Evolutionary conservation across 176 grass and related monocot species (phyloP).

Genomic region (Alopecurus myosuroides): DNA sequence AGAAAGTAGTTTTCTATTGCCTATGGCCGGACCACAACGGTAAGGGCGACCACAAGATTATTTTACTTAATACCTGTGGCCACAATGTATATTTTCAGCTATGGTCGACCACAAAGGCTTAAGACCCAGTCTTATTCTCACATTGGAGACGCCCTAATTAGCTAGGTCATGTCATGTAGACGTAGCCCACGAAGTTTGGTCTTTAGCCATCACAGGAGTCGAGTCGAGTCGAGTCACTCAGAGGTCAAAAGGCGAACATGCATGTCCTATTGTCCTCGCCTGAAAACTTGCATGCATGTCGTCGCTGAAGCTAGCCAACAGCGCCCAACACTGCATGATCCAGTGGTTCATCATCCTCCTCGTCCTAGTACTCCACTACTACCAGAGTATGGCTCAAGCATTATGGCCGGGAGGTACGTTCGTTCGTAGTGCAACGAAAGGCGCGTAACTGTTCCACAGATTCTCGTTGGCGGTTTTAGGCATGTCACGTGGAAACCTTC

Average conservation of each 20-base stretch:
- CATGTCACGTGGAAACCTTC: too few relatives aligned
- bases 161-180: not conserved
- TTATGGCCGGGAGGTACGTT: not conserved
- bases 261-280: not conserved
- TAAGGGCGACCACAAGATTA: too few relatives aligned
- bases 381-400: not conserved
- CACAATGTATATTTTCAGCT: too few relatives aligned
- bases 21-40: too few relatives aligned
- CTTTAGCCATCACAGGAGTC: not conserved
- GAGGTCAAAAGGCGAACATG: conserved; percentile 7
- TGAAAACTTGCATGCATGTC: not conserved
- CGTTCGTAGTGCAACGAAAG: too few relatives aligned
- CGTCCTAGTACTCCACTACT: not conserved
- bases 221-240: not conserved
- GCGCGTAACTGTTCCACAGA: too few relatives aligned
- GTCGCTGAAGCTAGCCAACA: not conserved
- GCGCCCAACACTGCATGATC: not conserved
- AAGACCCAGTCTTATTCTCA: too few relatives aligned
- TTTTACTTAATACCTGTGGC: too few relatives aligned
- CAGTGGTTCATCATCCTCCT: not conserved
- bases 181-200: conserved; percentile 16
- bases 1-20: too few relatives aligned
- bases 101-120: too few relatives aligned
- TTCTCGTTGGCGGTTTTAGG: too few relatives aligned
- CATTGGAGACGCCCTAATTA: too few relatives aligned